Percentiles rank a stretch among this genome's conserved stretches.
These are phyloP conservation scores for Fusarium palustre DNA, from an alignment of 2,329 filamentous ascomycete genomes.

Conservation along the genomic window DNA sequence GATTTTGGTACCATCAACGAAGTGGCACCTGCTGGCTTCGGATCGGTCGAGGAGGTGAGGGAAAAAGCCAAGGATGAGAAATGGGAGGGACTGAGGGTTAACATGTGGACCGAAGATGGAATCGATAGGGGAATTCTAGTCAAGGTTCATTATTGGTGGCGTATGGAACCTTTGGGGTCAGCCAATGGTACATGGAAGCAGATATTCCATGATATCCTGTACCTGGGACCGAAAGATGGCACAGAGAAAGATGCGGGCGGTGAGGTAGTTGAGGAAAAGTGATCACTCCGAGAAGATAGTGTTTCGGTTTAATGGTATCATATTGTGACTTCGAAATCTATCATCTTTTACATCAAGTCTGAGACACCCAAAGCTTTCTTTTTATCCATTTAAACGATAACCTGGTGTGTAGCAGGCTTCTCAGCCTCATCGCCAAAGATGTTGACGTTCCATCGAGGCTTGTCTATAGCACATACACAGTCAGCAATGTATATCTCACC, in stretches of 20 bases:
- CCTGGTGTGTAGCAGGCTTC: constrained; percentile 15
- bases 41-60: background rate
- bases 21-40: background rate
- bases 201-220: constrained; percentile 14
- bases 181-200: constrained; percentile 1
- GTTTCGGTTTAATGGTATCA: background rate
- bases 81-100: constrained; percentile 4
- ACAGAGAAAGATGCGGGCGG: background rate
- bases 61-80: background rate
- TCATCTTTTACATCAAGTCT: background rate
- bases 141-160: constrained; percentile 26
- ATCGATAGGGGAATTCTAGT: background rate
- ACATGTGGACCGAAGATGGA: constrained; percentile 23
- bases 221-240: constrained; percentile 2
- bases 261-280: background rate
- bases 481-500: background rate
- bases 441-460: constrained; percentile 19
- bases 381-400: constrained; percentile 2
- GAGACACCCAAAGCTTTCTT: background rate
- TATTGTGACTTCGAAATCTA: background rate
- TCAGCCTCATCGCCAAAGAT: constrained; percentile 10
- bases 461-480: background rate
- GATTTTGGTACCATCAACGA: background rate
- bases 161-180: background rate
- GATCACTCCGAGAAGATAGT: background rate